Evolutionary conservation across 768 basidiomycete genomes (phyloP).

Genomic region (Leccinum subgranulosum): DNA sequence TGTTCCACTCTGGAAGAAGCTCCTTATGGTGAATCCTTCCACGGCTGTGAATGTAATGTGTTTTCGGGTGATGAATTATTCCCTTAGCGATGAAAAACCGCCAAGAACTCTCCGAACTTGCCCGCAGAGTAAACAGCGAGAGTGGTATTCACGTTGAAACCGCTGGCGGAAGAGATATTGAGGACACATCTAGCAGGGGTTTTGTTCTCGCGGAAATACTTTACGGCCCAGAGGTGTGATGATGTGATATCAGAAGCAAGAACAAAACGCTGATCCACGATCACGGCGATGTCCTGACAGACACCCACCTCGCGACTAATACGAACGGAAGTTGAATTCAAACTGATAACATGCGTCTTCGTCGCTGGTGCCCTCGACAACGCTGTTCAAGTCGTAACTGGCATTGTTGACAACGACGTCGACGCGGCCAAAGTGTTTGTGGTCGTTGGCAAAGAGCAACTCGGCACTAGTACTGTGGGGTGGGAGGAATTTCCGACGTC

Average conservation of each 20-base stretch:
- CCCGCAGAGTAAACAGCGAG: constrained; percentile 19
- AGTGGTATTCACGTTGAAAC: constrained; percentile 17
- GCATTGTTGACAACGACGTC: constrained; percentile 36
- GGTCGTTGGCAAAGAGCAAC: constrained; percentile 21
- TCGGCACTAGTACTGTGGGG: neutral
- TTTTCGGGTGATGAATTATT: neutral
- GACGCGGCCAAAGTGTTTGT: constrained; percentile 27
- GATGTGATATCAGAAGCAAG: neutral
- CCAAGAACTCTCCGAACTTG: constrained; percentile 17
- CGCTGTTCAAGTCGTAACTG: constrained; percentile 16
- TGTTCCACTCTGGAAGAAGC: constrained; percentile 26
- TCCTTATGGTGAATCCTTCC: constrained; percentile 26
- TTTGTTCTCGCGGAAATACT: constrained; percentile 30
- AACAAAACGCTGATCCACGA: neutral
- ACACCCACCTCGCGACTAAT: constrained; percentile 11
- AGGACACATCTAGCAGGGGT: constrained; percentile 17
- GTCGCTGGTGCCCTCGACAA: constrained; percentile 27
- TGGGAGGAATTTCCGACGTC: constrained; percentile 27
- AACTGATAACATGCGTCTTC: constrained; percentile 26
- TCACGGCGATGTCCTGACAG: no score
- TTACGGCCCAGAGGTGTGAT: constrained; percentile 15
- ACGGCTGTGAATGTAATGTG: constrained; percentile 14
- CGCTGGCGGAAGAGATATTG: constrained; percentile 19
- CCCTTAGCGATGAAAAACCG: no score
- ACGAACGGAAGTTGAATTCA: constrained; percentile 29